Evolutionary conservation across 108 stramenopile species (phyloP).

Genomic region (Chaetoceros tenuissimus): DNA sequence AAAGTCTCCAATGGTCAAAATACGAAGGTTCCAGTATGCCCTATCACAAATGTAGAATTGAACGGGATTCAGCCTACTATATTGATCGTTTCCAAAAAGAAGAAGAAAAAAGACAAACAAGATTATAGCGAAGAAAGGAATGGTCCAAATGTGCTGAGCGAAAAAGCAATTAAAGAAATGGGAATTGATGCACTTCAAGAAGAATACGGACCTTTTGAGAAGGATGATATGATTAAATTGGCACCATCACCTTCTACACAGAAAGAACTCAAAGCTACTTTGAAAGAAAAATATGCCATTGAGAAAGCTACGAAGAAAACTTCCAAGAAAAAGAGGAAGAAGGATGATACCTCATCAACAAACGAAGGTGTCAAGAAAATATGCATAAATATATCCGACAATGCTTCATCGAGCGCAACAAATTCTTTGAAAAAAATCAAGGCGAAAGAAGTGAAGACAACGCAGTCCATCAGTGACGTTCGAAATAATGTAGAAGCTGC

Average conservation of each 20-base stretch:
- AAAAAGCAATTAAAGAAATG: constrained; percentile 60
- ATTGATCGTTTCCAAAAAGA: constrained; percentile 30
- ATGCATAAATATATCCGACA: not conserved
- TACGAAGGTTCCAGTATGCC: constrained; percentile 34
- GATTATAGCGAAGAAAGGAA: constrained; percentile 4
- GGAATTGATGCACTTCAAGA: constrained; percentile 35
- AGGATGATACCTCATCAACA: constrained; percentile 13
- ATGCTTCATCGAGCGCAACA: not conserved
- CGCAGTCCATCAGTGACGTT: constrained; percentile 4
- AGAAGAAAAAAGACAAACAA: constrained; percentile 7
- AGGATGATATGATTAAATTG: constrained; percentile 51
- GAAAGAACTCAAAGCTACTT: constrained; percentile 28
- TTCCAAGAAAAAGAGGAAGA: constrained; percentile 1
- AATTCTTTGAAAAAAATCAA: constrained; percentile 1
- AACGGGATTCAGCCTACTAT: constrained; percentile 47
- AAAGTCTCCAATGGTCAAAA: not conserved
- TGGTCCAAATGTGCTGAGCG: constrained; percentile 56
- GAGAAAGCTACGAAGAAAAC: constrained; percentile 28
- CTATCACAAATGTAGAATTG: constrained; percentile 58
- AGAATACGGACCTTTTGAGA: constrained; percentile 62
- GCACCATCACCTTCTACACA: constrained; percentile 40
- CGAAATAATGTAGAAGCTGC: constrained; percentile 24
- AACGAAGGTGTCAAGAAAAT: constrained; percentile 4
- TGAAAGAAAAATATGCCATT: constrained; percentile 21
- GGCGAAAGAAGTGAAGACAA: not conserved